Conservation (phyloP, 257 asterid species). For the Verbascum thapsus region DNA sequence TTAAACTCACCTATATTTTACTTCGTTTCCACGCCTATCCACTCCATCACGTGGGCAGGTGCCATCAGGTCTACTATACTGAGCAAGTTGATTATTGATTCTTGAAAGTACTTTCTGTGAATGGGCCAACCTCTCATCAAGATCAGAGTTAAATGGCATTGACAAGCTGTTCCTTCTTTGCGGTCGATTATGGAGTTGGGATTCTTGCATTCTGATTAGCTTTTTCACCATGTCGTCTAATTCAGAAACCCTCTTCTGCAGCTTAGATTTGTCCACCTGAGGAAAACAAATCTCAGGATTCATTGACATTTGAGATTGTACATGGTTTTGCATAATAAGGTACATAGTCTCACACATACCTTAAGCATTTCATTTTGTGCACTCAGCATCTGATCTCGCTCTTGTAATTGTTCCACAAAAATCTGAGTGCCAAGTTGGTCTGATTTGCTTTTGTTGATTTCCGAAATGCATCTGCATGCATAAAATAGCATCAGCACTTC, state of each 20-base stretch:
- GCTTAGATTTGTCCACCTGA: slow-evolving; percentile 70
- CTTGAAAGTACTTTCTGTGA: slow-evolving; percentile 51
- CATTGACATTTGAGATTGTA: neutral
- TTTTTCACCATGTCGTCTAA: slow-evolving; percentile 71
- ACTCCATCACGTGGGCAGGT: slow-evolving; percentile 24
- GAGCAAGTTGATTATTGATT: slow-evolving; percentile 45
- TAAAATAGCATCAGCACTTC: slow-evolving; percentile 20
- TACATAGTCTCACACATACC: slow-evolving; percentile 36
- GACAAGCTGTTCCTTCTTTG: slow-evolving; percentile 36
- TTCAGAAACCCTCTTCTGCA: slow-evolving; percentile 64
- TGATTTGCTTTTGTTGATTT: slow-evolving; percentile 54
- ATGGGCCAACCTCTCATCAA: slow-evolving; percentile 48
- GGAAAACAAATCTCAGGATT: slow-evolving; percentile 15
- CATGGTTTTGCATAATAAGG: neutral
- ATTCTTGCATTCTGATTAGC: slow-evolving; percentile 44
- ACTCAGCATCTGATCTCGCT: slow-evolving; percentile 68
- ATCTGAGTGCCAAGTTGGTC: slow-evolving; percentile 55
- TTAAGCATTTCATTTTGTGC: slow-evolving; percentile 84
- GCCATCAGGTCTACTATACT: slow-evolving; percentile 37
- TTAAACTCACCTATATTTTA: slow-evolving; percentile 42
- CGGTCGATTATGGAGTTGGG: slow-evolving; percentile 36
- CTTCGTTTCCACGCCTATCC: slow-evolving; percentile 28
- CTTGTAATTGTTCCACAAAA: slow-evolving; percentile 65
- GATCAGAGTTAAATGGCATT: slow-evolving; percentile 40
- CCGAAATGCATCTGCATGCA: slow-evolving; percentile 56